A percentile compares a stretch with the other conserved stretches of the same genome.
Conservation (phyloP, 257 asterid genomes). For the Marsdenia floribunda region DNA sequence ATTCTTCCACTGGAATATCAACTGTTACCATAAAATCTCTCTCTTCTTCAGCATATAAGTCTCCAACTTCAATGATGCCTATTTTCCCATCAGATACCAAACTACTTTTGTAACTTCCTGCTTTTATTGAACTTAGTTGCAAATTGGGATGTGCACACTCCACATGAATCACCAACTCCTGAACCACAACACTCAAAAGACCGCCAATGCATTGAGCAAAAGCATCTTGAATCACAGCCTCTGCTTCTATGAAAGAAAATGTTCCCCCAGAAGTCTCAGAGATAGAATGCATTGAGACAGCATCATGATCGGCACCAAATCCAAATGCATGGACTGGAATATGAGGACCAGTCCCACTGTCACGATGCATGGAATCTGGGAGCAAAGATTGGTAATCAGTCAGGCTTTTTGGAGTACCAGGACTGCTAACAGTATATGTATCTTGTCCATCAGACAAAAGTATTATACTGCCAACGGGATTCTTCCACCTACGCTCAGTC, state of each 20-base stretch:
- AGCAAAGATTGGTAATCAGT: constrained; percentile 37
- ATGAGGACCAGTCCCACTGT: constrained; percentile 27
- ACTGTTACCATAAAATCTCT: constrained; percentile 61
- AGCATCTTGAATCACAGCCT: constrained; percentile 83
- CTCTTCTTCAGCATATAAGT: constrained; percentile 88
- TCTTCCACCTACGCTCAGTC: constrained; percentile 60
- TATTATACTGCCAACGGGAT: constrained; percentile 67
- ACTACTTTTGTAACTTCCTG: constrained; percentile 64
- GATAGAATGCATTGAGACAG: constrained; percentile 65
- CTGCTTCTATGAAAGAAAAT: constrained; percentile 85
- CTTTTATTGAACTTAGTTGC: constrained; percentile 45
- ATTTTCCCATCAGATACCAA: constrained; percentile 37
- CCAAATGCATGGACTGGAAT: constrained; percentile 87
- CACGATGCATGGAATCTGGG: constrained; percentile 50
- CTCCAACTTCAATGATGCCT: constrained; percentile 67
- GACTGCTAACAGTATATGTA: constrained; percentile 37
- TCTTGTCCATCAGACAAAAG: constrained; percentile 94
- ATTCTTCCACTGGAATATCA: constrained; percentile 48
- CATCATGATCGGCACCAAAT: constrained; percentile 89
- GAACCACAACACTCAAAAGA: constrained; percentile 73
- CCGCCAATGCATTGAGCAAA: constrained; percentile 99
- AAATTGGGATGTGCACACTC: constrained; percentile 57
- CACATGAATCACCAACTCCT: constrained; percentile 52
- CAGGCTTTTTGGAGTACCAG: constrained; percentile 18
- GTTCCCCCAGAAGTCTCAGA: constrained; percentile 91